A percentile compares a stretch with the other conserved stretches of the same genome.
Evolutionary conservation across 352 stramenopile species (phyloP).

Genomic region (Phytophthora fragariaefolia): DNA sequence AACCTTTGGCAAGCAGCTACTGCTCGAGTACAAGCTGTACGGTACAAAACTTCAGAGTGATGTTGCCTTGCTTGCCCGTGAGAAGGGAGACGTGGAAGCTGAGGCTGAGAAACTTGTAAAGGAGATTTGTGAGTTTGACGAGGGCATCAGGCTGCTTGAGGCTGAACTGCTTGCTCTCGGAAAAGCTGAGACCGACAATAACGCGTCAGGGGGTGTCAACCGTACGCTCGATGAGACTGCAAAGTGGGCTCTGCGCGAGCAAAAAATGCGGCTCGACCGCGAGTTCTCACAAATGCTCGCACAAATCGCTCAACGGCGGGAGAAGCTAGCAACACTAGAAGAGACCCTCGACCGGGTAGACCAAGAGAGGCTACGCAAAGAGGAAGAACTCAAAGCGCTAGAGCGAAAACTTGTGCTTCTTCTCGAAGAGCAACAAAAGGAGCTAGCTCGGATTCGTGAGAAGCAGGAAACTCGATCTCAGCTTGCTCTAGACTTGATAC

Average conservation of each 20-base stretch:
- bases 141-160: constrained; percentile 91
- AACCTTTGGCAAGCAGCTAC: constrained; percentile 95
- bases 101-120: constrained; percentile 88
- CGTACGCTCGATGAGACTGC: constrained; percentile 84
- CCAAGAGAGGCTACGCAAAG: constrained; percentile 88
- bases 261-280: constrained; percentile 95
- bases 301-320: constrained; percentile 94
- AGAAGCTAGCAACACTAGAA: constrained; percentile 87
- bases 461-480: constrained; percentile 63
- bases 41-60: constrained; percentile 95
- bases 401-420: constrained; percentile 95
- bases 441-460: constrained; percentile 80
- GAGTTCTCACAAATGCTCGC: constrained; percentile 95
- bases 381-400: constrained; percentile 93
- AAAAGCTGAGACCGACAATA: constrained; percentile 91
- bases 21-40: constrained; percentile 96
- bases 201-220: constrained; percentile 31
- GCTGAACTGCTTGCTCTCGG: constrained; percentile 93
- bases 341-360: constrained; percentile 89
- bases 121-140: constrained; percentile 95
- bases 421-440: constrained; percentile 94
- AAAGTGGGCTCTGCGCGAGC: constrained; percentile 89
- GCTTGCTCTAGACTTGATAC: constrained; percentile 53
- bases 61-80: constrained; percentile 88
- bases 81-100: constrained; percentile 91